Evolutionary conservation across 2,329 filamentous ascomycete genomes (phyloP).

Genomic region (Talaromyces islandicus): DNA sequence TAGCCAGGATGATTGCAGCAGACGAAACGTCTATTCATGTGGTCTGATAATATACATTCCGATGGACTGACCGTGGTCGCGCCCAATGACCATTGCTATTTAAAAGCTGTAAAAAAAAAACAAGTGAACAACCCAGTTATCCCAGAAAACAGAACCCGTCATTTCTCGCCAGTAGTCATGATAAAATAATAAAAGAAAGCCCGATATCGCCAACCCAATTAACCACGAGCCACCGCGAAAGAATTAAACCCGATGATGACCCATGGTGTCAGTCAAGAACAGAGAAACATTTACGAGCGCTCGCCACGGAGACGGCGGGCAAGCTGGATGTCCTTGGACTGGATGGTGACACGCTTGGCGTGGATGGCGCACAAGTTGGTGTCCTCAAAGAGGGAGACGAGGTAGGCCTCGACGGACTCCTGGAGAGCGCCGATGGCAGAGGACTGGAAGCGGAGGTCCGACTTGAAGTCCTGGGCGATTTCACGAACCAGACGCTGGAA

Average conservation of each 20-base stretch:
- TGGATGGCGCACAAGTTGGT: constrained; percentile 98
- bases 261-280: constrained; percentile 15
- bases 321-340: constrained; percentile 88
- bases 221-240: constrained; percentile 22
- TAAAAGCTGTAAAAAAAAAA: constrained; percentile 10
- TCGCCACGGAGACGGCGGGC: constrained; percentile 92
- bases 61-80: constrained; percentile 5
- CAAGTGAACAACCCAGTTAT: constrained; percentile 29
- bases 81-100: constrained; percentile 14
- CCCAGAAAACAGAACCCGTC: constrained; percentile 37
- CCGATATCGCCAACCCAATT: constrained; percentile 37
- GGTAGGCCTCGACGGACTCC: constrained; percentile 97
- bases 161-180: constrained; percentile 39
- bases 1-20: constrained; percentile 23
- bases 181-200: constrained; percentile 29
- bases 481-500: constrained; percentile 98
- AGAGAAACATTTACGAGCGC: constrained; percentile 58
- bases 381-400: constrained; percentile 96
- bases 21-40: constrained; percentile 12
- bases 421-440: constrained; percentile 96
- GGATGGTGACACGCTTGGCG: constrained; percentile 98
- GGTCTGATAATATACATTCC: constrained; percentile 16
- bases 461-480: constrained; percentile 94
- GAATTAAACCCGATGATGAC: constrained; percentile 18
- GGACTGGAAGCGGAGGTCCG: constrained; percentile 93